Base-by-base conservation (phyloP, 257 asterid genomes). In the Nicotiana obtusifolia region DNA sequence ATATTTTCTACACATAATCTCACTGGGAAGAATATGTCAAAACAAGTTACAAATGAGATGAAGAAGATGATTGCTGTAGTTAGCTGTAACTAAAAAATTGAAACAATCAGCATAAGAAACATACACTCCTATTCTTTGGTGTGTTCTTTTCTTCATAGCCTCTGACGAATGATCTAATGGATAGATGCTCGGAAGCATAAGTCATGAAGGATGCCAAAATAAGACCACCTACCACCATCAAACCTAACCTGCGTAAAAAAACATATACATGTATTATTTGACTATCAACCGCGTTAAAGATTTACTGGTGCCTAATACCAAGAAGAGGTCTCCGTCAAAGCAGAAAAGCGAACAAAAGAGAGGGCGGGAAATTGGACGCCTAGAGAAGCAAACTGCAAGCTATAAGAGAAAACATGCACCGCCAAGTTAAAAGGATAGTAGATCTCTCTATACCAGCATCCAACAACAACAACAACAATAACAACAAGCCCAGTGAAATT, bases 181-280 rank as follows among this genome's bases (percentile, higher is more conserved):
- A 91, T 64, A 95, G 91, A 86, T 89, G 97, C 67, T 92, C 94
- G 1, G 98, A 89, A 77, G 97, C 98, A 83, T 87, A 90, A 4
- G 99, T 92, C 94, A 91, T 88, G 85, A 93, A 95, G 60, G 95
- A 90, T 41, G 90, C 92, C 86, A 95, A 89, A 73, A 90, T 37
- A 78, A 95, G 66, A 84, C 98, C 97, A 11, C 87, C 88, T 16
- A 71, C 90, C 44, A 88, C 97, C 97, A 95, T 92, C 90, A 91
- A 83, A 76, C 94, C 98, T 86, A 95, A 84, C 90, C 99, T 95
- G 97, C 77, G 26, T 56, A 81, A 44, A 37, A 57, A 37, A 81
- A 17, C 52, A 44, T 26, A 35, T 13, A 15, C 65, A 80, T 35
- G 10, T 80, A 1, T 31, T 47, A 13, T 28, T 37, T 17, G 44